These are phyloP conservation scores for Cladosporium sp. DNA, from an alignment of 2,329 filamentous ascomycete genomes.

Conservation along the genomic window DNA sequence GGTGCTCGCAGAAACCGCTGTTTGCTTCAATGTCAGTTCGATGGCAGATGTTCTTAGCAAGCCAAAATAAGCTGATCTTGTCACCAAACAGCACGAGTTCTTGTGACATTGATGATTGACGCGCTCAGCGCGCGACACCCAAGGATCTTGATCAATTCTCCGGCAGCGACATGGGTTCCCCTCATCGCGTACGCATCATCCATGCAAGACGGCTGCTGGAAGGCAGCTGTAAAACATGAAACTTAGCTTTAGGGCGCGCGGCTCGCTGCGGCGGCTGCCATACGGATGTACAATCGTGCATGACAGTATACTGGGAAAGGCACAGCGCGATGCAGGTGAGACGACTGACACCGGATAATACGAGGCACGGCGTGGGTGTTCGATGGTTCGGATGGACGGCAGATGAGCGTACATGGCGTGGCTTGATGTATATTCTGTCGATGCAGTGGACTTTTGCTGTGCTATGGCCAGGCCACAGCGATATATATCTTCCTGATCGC, in stretches of 20 bases:
- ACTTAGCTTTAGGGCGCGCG: slow-evolving; percentile 4
- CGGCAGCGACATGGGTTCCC: not conserved
- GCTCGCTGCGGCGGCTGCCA: not conserved
- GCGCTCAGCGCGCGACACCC: not conserved
- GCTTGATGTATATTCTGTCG: not conserved
- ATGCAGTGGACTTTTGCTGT: not conserved
- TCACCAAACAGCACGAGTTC: not conserved
- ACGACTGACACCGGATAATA: slow-evolving; percentile 1
- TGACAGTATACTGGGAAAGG: not conserved
- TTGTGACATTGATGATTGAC: not conserved
- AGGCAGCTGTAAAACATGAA: slow-evolving; percentile 3
- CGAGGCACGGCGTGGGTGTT: not conserved
- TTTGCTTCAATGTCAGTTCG: not conserved
- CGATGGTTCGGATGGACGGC: not conserved
- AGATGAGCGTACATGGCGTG: not conserved
- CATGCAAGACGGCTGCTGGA: not conserved
- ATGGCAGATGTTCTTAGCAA: not conserved
- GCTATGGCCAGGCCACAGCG: not conserved
- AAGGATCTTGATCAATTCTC: not conserved
- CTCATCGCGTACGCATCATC: slow-evolving; percentile 3
- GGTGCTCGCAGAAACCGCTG: not conserved
- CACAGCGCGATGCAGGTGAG: slow-evolving; percentile 9
- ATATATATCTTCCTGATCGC: not conserved
- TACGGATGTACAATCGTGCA: not conserved
- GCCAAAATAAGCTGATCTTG: not conserved